Evolutionary conservation across 2,329 filamentous ascomycete species (phyloP), one percentile per base, ranked within the genome.

Genomic region (Botrytis fragariae): DNA sequence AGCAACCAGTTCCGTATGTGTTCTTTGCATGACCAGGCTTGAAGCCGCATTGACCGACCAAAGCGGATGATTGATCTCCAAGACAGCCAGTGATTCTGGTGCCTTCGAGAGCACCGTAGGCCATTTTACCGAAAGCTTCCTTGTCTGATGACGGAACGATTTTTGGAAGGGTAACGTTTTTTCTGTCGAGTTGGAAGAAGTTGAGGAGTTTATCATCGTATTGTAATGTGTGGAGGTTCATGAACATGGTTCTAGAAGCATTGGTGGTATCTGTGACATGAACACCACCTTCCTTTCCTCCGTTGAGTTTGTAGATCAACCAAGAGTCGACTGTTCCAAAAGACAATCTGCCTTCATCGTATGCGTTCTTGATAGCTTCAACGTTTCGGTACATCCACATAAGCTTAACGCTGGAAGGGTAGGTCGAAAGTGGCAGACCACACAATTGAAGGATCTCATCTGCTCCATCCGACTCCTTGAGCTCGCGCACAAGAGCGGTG

Each of bases 211-310:
- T 86, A 65, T 92, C 87, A 79, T 93, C 92, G 81, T 95, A 96
- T 78, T 93, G 83, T 62, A 94, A 85, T 1, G 88, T 93, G 79
- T 92, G 86, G 45, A 95, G 86, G 82, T 95, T 93, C 90, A 95
- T 93, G 82, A 96, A 94, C 93, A 95, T 94, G 61, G 93, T 95
- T 77, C 93, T 86, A 4, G 91, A 93, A n/a, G 93, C 93, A 81
- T 96, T 96, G 73, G 92, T 92, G 9, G 91, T 88, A 79, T 96
- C 93, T 1, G 93, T 94, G 74, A 95, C 92, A 80, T 91, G 89
- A 71, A 93, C 81, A 72, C 91, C 88, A 72, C 86, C 88, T 74
- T 87, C 87, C 57, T 85, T 86, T 29, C 91, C 91, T 73, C 92
- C 93, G 78, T 95, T 92, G 68, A 95, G 86, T 81, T 93, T 92